Evolutionary conservation across 257 asterid genomes (phyloP), one percentile per base, ranked within the genome.

Genomic region (Petrea volubilis): DNA sequence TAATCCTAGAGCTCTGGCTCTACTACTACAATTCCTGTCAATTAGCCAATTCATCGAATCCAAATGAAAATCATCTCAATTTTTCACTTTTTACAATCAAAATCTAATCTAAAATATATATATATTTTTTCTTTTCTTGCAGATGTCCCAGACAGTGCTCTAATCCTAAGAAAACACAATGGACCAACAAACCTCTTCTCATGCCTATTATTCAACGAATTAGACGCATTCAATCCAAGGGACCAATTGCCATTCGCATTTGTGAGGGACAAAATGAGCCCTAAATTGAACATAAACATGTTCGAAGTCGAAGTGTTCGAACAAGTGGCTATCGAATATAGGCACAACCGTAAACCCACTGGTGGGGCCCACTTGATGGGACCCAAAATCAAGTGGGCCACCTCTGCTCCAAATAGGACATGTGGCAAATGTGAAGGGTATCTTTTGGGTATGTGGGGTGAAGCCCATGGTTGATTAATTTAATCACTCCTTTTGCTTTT

Each of bases 81-180:
- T n/a, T n/a, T n/a, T n/a, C n/a, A n/a, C n/a, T n/a, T n/a, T n/a
- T n/a, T n/a, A n/a, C n/a, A n/a, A n/a, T n/a, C n/a, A n/a, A n/a
- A n/a, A n/a, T n/a, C n/a, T n/a, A n/a, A n/a, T n/a, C n/a, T n/a
- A n/a, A n/a, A n/a, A n/a, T n/a, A n/a, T n/a, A n/a, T n/a, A n/a
- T n/a, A n/a, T n/a, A n/a, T n/a, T n/a, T n/a, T n/a, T n/a, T n/a
- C n/a, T n/a, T n/a, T n/a, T 40, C 13, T 7, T 77, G 69, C 89
- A 94, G 99, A 94, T 84, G 97, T 94, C 5, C 97, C 99, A 1
- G 99, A 94, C 23, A 89, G 92, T 63, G 97, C 97, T 20, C 66
- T 91, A 14, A 88, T 91, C 9, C 21, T 91, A 76, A 84, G 97
- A 74, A 91, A 84, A 73, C 99, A 94, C 74, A 85, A 83, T 43